These are phyloP conservation scores for Escovopsis sp. DNA, from an alignment of 2,329 filamentous ascomycete genomes.

Conservation along the genomic window DNA sequence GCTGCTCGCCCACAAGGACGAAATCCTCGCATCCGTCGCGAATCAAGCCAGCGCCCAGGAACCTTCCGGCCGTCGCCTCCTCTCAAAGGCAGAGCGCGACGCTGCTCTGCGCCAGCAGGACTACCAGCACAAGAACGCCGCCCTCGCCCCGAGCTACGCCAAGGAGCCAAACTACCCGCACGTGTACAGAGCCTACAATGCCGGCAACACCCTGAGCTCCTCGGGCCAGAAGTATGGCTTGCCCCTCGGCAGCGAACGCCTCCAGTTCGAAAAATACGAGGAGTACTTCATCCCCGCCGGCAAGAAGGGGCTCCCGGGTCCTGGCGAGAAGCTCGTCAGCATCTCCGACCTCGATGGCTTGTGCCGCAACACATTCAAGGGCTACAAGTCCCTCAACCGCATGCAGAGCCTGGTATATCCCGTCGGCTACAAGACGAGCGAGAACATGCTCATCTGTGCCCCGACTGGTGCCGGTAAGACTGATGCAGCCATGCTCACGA, in stretches of 20 bases:
- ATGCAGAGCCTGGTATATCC: conserved; percentile 98
- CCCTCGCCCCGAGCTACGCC: conserved; percentile 55
- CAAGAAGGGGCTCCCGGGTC: conserved; percentile 58
- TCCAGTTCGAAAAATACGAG: conserved; percentile 66
- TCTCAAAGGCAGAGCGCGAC: conserved; percentile 65
- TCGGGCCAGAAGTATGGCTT: conserved; percentile 72
- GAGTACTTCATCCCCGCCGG: conserved; percentile 79
- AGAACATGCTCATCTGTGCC: conserved; percentile 98
- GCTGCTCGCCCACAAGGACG: conserved; percentile 61
- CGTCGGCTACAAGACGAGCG: conserved; percentile 86
- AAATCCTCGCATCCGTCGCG: conserved; percentile 41
- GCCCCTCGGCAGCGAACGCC: conserved; percentile 57
- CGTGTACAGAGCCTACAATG: conserved; percentile 71
- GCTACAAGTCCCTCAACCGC: conserved; percentile 84
- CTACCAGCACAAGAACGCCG: conserved; percentile 64
- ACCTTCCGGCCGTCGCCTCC: conserved; percentile 35
- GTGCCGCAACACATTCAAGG: conserved; percentile 81
- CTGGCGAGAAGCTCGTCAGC: conserved; percentile 58
- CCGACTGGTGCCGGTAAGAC: conserved; percentile 98
- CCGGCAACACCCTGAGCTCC: conserved; percentile 72
- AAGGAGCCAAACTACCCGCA: conserved; percentile 76
- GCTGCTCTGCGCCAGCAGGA: conserved; percentile 64
- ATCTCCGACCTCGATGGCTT: conserved; percentile 79
- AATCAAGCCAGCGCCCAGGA: conserved; percentile 19
- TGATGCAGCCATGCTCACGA: conserved; percentile 92